Evolutionary conservation across 1,139 yeast genomes (phyloP).

Genomic region (Hemisphaericaspora lyxosophila): DNA sequence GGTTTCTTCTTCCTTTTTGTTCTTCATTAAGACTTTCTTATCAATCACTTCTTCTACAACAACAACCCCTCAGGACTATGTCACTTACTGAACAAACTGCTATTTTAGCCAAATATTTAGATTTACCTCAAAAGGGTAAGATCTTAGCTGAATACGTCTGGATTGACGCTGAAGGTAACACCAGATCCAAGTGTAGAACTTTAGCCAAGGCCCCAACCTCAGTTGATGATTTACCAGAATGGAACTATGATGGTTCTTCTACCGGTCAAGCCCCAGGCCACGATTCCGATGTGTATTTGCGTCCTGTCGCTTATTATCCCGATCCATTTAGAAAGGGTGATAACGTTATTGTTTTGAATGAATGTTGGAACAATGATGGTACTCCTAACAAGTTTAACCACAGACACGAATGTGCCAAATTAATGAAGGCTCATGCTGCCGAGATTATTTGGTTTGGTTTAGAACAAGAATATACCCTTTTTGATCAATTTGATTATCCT

Average conservation of each 20-base stretch:
- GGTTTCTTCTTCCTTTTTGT: neutral
- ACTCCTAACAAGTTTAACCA: conserved; percentile 98
- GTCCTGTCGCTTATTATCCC: conserved; percentile 91
- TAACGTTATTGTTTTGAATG: conserved; percentile 90
- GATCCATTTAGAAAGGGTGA: conserved; percentile 99
- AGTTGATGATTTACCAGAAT: conserved; percentile 90
- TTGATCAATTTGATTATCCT: conserved; percentile 85
- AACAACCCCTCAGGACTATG: neutral
- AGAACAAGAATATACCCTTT: conserved; percentile 97
- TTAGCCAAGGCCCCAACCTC: conserved; percentile 65
- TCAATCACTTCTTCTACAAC: neutral
- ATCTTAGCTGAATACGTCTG: conserved; percentile 96
- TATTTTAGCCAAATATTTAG: conserved; percentile 77
- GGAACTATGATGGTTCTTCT: conserved; percentile 99
- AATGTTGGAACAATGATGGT: conserved; percentile 98
- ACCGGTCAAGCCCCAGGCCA: conserved; percentile 99
- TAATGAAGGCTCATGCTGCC: conserved; percentile 87
- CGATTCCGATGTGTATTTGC: conserved; percentile 90
- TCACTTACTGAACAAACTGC: conserved; percentile 66
- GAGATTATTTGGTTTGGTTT: conserved; percentile 96
- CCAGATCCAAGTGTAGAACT: conserved; percentile 95
- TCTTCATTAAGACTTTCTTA: neutral
- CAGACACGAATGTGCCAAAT: conserved; percentile 95
- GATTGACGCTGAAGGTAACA: conserved; percentile 91
- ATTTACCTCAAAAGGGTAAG: conserved; percentile 81